Percentiles rank a stretch among this genome's conserved stretches.
Evolutionary conservation across 306 rosid species (phyloP).

Genomic region (Sicyos baderoa): DNA sequence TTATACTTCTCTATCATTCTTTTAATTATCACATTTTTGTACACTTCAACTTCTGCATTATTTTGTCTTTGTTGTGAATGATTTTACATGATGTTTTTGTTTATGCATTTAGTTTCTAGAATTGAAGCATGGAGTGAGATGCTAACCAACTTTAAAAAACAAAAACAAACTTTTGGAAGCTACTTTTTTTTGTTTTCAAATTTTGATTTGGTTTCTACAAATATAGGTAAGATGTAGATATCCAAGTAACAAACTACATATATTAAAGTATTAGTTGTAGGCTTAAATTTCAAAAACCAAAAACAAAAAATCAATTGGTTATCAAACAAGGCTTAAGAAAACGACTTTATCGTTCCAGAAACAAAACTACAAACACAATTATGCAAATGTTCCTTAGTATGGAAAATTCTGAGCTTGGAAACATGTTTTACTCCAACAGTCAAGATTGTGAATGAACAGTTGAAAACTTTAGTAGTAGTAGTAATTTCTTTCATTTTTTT

Average conservation of each 20-base stretch:
- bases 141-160: too few relatives aligned
- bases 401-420: not conserved
- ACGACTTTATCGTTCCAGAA: too few relatives aligned
- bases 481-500: conserved; percentile 16
- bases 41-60: not conserved
- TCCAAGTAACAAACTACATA: too few relatives aligned
- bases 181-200: too few relatives aligned
- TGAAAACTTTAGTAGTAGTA: not conserved
- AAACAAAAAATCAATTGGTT: too few relatives aligned
- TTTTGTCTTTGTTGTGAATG: not conserved
- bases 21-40: not conserved
- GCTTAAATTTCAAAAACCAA: too few relatives aligned
- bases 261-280: too few relatives aligned
- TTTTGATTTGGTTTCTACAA: too few relatives aligned
- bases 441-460: not conserved
- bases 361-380: too few relatives aligned
- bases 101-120: conserved; percentile 49
- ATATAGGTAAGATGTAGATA: too few relatives aligned
- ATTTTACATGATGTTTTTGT: not conserved
- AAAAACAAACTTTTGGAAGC: too few relatives aligned
- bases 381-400: not conserved
- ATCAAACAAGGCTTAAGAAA: too few relatives aligned
- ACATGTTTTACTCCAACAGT: not conserved
- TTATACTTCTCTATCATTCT: not conserved
- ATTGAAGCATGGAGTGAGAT: conserved; percentile 64